phyloP scores from a whole-genome alignment of 2,329 filamentous ascomycete genomes.

The Talaromyces sp. region DNA sequence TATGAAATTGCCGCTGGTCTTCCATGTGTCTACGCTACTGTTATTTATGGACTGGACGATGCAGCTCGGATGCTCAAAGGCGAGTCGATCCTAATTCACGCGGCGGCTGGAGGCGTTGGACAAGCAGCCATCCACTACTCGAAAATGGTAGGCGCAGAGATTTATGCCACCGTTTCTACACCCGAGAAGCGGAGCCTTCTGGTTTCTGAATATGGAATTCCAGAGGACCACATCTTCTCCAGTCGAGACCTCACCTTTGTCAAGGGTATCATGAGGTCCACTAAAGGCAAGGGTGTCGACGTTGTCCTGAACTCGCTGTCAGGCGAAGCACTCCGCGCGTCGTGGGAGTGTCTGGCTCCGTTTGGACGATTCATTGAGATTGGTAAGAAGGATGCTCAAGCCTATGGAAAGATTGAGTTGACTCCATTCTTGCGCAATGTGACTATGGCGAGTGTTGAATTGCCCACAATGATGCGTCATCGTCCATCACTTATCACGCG shows the following conservation, averaged over 20 bases:
- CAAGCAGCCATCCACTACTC: conserved; percentile 20
- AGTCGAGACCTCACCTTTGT: conserved; percentile 17
- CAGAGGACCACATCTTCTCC: conserved; percentile 18
- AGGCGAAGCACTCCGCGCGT: conserved; percentile 13
- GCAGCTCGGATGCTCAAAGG: conserved; percentile 13
- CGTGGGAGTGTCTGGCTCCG: conserved; percentile 15
- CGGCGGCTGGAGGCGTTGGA: conserved; percentile 19
- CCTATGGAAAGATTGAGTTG: conserved; percentile 10
- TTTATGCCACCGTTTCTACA: conserved; percentile 19
- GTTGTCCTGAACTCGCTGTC: conserved; percentile 15
- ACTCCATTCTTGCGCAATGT: conserved; percentile 14
- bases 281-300: conserved; percentile 16
- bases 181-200: conserved; percentile 17
- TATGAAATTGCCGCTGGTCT: conserved; percentile 17
- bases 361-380: conserved; percentile 18
- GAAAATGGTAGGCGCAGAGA: conserved; percentile 16
- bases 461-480: conserved; percentile 13
- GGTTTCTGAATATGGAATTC: conserved; percentile 16
- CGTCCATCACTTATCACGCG: conserved; percentile 10
- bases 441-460: conserved; percentile 14
- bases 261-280: conserved; percentile 16
- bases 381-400: conserved; percentile 14
- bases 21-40: conserved; percentile 17
- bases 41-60: conserved; percentile 15
- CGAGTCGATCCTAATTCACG: conserved; percentile 20